phyloP scores from a whole-genome alignment of 2,329 filamentous ascomycete genomes.

The Colletotrichum gloeosporioides region DNA sequence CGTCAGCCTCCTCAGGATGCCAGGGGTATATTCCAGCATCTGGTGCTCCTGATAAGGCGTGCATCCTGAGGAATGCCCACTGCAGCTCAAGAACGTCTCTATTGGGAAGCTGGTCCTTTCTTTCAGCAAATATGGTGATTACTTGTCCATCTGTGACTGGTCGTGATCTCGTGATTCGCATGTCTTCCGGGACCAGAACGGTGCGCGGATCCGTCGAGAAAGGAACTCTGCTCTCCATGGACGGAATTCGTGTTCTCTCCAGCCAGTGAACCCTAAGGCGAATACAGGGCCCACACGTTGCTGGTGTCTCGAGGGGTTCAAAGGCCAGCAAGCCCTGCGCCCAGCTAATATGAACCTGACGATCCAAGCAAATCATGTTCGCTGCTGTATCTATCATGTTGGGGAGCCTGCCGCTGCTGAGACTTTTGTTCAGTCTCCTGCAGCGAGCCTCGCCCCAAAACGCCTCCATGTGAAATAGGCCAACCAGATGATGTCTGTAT shows the following conservation, averaged over 20 bases:
- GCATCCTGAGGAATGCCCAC: background rate
- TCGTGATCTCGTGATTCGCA: background rate
- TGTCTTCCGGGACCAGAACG: background rate
- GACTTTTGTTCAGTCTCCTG: background rate
- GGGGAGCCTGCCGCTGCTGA: background rate
- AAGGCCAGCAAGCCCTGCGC: background rate
- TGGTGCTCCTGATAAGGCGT: background rate
- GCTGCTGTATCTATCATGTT: background rate
- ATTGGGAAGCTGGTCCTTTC: background rate
- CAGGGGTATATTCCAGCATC: background rate
- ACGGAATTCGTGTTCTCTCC: background rate
- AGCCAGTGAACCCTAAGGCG: background rate
- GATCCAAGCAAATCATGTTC: background rate
- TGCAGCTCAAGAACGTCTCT: background rate
- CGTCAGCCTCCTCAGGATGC: background rate
- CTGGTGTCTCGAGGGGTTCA: background rate
- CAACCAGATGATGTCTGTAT: background rate
- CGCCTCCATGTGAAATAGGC: background rate
- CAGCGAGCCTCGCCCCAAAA: background rate
- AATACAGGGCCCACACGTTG: background rate
- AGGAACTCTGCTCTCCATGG: background rate
- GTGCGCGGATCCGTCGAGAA: background rate
- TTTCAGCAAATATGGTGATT: background rate
- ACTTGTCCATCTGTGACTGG: background rate
- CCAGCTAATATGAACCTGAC: background rate